Evolutionary conservation across 768 basidiomycete species (phyloP).

Genomic region (Russula compacta): DNA sequence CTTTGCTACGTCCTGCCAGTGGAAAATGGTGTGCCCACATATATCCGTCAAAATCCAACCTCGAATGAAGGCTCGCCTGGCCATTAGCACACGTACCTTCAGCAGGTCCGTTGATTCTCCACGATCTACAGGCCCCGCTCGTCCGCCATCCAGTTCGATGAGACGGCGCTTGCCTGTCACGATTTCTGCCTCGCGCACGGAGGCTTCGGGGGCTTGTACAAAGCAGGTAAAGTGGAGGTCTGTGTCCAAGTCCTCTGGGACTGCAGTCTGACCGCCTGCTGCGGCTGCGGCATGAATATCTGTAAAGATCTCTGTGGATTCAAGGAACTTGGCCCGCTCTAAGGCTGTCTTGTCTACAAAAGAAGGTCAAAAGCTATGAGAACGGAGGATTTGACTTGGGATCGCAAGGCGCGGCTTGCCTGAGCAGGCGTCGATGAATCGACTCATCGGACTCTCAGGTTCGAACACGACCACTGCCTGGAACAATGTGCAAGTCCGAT

Average conservation of each 20-base stretch:
- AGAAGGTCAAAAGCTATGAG: background rate
- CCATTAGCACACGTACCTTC: conserved; percentile 30
- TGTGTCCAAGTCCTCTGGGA: conserved; percentile 55
- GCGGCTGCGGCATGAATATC: conserved; percentile 70
- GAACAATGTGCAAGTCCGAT: conserved; percentile 29
- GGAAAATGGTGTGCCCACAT: too few species aligned
- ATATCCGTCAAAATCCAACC: background rate
- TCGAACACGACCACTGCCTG: conserved; percentile 42
- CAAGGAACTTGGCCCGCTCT: conserved; percentile 68
- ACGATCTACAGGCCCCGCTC: conserved; percentile 73
- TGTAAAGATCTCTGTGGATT: conserved; percentile 67
- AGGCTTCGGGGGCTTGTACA: conserved; percentile 50
- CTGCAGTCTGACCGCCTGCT: conserved; percentile 54
- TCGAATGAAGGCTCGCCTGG: background rate
- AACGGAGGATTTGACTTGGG: too few species aligned
- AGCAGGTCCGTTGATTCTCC: conserved; percentile 55
- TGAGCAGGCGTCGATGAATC: conserved; percentile 57
- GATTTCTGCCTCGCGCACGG: conserved; percentile 26
- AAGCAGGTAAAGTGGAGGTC: conserved; percentile 87
- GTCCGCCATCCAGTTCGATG: conserved; percentile 77
- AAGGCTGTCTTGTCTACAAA: conserved; percentile 52
- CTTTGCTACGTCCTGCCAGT: conserved; percentile 58
- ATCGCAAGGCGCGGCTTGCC: conserved; percentile 29
- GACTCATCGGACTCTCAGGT: conserved; percentile 50
- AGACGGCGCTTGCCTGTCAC: conserved; percentile 34